Evolutionary conservation across 1,284 basidiomycete genomes (phyloP).

Genomic region (Lignosus rhinocerotis): DNA sequence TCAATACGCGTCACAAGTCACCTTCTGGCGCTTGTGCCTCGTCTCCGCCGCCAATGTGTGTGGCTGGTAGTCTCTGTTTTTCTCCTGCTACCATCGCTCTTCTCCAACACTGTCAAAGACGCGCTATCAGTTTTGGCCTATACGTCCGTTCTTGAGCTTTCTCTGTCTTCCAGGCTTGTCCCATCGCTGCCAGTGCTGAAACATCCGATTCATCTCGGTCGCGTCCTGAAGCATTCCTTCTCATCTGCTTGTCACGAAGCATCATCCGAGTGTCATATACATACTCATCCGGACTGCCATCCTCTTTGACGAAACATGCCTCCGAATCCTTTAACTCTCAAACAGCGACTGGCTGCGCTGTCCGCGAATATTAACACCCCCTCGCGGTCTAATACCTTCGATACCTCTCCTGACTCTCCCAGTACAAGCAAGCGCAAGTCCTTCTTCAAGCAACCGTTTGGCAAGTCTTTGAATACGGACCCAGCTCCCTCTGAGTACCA

Average conservation of each 20-base stretch:
- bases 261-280: neutral
- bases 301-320: conserved; percentile 18
- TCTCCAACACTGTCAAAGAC: neutral
- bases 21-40: conserved; percentile 5
- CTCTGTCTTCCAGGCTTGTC: neutral
- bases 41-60: neutral
- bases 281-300: neutral
- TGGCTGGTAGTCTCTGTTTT: conserved; percentile 1
- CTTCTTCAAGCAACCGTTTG: conserved; percentile 27
- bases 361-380: conserved; percentile 22
- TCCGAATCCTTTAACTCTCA: conserved; percentile 28
- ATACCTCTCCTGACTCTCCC: conserved; percentile 25
- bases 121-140: neutral
- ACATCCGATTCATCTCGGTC: neutral
- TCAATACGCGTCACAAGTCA: conserved; percentile 1
- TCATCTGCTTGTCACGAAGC: neutral
- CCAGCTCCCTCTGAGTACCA: neutral
- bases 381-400: conserved; percentile 17
- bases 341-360: conserved; percentile 33
- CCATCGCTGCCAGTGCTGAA: neutral
- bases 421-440: conserved; percentile 23
- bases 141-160: neutral
- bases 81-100: neutral
- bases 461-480: conserved; percentile 12
- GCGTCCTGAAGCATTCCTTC: neutral